phyloP scores from a whole-genome alignment of 192 early-diverging fungal genomes.

The Paraglomus brasilianum region DNA sequence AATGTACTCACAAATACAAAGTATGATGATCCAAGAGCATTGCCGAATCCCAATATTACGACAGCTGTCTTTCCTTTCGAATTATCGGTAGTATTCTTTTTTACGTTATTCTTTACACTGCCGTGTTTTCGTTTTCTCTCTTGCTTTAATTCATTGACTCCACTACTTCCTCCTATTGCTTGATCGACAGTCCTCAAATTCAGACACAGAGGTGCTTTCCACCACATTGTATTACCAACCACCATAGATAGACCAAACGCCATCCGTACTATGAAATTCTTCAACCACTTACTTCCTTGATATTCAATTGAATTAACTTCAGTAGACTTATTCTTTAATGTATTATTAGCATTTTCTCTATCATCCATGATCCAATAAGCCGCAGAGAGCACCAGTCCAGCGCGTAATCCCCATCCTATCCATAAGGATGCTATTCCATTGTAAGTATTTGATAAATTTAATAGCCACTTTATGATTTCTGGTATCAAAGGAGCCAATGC shows the following conservation, averaged over 20 bases:
- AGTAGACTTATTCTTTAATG: background rate
- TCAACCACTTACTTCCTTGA: slow-evolving; percentile 28
- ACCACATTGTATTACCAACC: slow-evolving; percentile 55
- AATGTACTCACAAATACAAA: slow-evolving; percentile 58
- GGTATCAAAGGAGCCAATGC: slow-evolving; percentile 44
- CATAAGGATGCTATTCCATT: slow-evolving; percentile 53
- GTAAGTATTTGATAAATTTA: slow-evolving; percentile 54
- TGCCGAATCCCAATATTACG: slow-evolving; percentile 58
- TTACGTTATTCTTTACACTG: too few species aligned
- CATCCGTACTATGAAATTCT: slow-evolving; percentile 53
- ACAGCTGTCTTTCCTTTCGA: slow-evolving; percentile 35
- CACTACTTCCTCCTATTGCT: too few species aligned
- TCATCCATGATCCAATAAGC: slow-evolving; percentile 58
- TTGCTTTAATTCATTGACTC: too few species aligned
- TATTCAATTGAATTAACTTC: background rate
- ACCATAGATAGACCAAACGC: slow-evolving; percentile 54
- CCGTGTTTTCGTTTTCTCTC: too few species aligned
- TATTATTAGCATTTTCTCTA: slow-evolving; percentile 4
- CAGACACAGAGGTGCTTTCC: slow-evolving; percentile 53
- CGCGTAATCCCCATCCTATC: slow-evolving; percentile 55
- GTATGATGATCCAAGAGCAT: slow-evolving; percentile 69
- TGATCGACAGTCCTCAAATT: slow-evolving; percentile 43
- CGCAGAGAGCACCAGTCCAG: slow-evolving; percentile 53
- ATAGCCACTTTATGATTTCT: slow-evolving; percentile 39
- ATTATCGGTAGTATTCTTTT: background rate